Percentiles rank a stretch among this genome's conserved stretches.
phyloP scores from a whole-genome alignment of 1,284 basidiomycete species.

The Cryptococcus sp. region DNA sequence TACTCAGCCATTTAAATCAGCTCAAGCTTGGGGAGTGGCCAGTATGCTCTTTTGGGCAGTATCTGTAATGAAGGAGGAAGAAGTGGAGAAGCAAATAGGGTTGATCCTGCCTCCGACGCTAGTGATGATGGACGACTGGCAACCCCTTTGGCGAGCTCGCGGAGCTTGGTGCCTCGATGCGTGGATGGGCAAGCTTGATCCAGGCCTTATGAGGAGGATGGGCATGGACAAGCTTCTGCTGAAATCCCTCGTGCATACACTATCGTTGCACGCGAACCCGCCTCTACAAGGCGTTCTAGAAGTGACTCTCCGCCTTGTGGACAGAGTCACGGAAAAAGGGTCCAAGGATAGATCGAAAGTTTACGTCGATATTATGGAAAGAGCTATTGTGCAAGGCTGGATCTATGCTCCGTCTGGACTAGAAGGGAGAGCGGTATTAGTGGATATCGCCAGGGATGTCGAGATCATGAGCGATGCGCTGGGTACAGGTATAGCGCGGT shows the following conservation, averaged over 20 bases:
- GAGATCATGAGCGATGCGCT: constrained; percentile 37
- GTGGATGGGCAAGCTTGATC: constrained; percentile 34
- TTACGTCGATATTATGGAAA: constrained; percentile 44
- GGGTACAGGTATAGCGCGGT: constrained; percentile 41
- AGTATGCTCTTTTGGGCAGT: constrained; percentile 36
- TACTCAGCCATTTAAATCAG: constrained; percentile 34
- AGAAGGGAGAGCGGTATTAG: constrained; percentile 37
- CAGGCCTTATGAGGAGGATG: constrained; percentile 37
- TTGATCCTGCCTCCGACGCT: constrained; percentile 49
- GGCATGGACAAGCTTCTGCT: constrained; percentile 47
- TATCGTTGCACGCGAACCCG: constrained; percentile 41
- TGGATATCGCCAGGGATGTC: constrained; percentile 35
- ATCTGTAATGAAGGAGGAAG: constrained; percentile 8
- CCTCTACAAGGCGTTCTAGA: constrained; percentile 40
- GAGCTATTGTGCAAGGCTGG: constrained; percentile 41
- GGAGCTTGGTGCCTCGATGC: constrained; percentile 35
- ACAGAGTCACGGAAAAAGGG: constrained; percentile 14
- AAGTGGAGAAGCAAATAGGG: constrained; percentile 39
- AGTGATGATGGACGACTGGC: constrained; percentile 52
- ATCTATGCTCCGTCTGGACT: constrained; percentile 42
- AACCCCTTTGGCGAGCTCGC: constrained; percentile 41
- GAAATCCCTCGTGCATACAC: constrained; percentile 43
- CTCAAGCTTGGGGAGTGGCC: constrained; percentile 33
- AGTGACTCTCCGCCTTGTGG: constrained; percentile 22
- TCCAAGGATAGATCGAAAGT: constrained; percentile 28